Conservation (phyloP, 306 rosid genomes). For the Benincasa hispida region DNA sequence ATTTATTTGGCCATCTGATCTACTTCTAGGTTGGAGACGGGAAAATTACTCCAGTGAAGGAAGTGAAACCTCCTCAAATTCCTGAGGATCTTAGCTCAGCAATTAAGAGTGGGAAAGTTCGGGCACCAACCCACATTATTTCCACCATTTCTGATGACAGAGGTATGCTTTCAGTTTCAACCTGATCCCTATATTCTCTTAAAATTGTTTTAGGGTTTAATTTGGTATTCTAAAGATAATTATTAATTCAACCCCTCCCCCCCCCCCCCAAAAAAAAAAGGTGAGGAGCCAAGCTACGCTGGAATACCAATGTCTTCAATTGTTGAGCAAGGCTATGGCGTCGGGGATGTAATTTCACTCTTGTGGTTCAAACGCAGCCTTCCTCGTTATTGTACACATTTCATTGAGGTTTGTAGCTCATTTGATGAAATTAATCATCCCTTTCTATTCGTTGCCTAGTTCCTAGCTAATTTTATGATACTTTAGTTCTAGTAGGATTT, state of each 20-base stretch:
- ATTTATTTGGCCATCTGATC: not conserved
- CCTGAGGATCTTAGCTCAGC: slow-evolving; percentile 87
- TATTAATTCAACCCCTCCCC: too few species aligned
- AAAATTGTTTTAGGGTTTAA: not conserved
- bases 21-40: slow-evolving; percentile 51
- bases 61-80: slow-evolving; percentile 81
- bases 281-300: slow-evolving; percentile 98
- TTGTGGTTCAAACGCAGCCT: slow-evolving; percentile 96
- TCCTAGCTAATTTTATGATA: too few species aligned
- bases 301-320: slow-evolving; percentile 99
- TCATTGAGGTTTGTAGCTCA: slow-evolving; percentile 58
- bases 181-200: not conserved
- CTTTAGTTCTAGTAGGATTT: too few species aligned
- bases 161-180: slow-evolving; percentile 31
- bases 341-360: slow-evolving; percentile 85
- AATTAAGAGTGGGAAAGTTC: slow-evolving; percentile 93
- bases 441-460: too few species aligned
- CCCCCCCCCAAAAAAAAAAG: slow-evolving; percentile 3
- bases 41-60: slow-evolving; percentile 66
- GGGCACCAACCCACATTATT: slow-evolving; percentile 94
- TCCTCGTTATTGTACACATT: slow-evolving; percentile 90
- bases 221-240: not conserved
- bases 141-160: slow-evolving; percentile 99
- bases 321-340: slow-evolving; percentile 80
- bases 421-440: too few species aligned